Base-by-base conservation (phyloP, 495 filamentous ascomycete genomes). In the Corynascus novoguineensis region DNA sequence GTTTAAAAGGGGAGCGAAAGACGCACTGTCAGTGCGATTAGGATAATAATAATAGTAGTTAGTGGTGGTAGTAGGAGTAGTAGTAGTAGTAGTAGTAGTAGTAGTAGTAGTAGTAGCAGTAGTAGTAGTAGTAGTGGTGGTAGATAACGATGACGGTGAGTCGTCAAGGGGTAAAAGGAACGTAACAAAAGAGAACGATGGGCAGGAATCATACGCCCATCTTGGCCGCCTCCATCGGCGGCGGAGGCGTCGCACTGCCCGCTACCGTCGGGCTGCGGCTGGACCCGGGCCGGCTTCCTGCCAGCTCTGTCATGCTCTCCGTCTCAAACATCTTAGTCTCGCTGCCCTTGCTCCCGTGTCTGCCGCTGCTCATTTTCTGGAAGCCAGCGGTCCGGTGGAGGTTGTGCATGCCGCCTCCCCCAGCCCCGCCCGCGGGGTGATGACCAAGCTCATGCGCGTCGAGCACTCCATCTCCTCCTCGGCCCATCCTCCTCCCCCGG, bases 241-340 rank as follows among this genome's bases (percentile, higher is more conserved):
- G 21, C 40, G 17, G 1, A 15, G 37, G 37, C 41, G 29, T 31
- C 46, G 29, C 15, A 3, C 17, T 11, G 10, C 7, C 25, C 11
- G 5, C 25, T 14, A 21, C 37, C 0, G 34, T 25, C 46, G 47
- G 34, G 3, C 25, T 21, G 0, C 9, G 19, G 22, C 55, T 57
- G 22, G 55, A 58, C 29, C 48, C 55, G 0, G 38, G 48, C 48
- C 55, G 40, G 12, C 47, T 52, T 12, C 27, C 55, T 21, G 74
- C 68, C 21, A 78, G 61, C 48, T 76, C 76, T 15, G 71, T 75
- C 67, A 74, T 75, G 55, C 71, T 75, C 45, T 78, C 76, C 52
- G 51, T 70, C 53, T 72, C 68, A 42, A 59, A 72, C 24, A 52
- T 50, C 62, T 68, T 68, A n/a, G 14, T 19, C 29, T 63, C 63